phyloP scores from a whole-genome alignment of 2,329 filamentous ascomycete genomes.

The Tolypocladium pustulatum region DNA sequence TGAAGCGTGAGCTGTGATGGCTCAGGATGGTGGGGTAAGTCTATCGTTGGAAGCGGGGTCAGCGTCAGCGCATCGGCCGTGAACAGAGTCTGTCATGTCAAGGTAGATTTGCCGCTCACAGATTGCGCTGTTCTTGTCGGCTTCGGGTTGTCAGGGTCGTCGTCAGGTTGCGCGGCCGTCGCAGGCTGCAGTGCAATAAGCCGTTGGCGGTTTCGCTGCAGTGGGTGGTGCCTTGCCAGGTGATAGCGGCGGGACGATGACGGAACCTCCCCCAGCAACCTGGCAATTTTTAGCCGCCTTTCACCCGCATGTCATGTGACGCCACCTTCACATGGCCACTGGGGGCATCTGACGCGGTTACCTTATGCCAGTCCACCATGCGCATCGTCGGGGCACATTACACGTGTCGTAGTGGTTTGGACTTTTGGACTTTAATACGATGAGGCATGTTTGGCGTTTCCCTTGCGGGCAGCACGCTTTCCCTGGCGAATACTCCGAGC shows the following conservation, averaged over 20 bases:
- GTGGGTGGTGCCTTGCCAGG: constrained; percentile 1
- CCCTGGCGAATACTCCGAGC: background rate
- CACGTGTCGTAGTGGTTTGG: background rate
- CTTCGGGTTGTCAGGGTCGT: background rate
- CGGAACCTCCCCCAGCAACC: constrained; percentile 13
- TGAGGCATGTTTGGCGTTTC: background rate
- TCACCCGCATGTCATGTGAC: constrained; percentile 22
- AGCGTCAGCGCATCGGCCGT: background rate
- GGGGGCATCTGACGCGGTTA: background rate
- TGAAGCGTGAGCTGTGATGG: background rate
- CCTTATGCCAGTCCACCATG: background rate
- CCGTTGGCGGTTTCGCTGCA: background rate
- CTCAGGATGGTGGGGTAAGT: background rate
- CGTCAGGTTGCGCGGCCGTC: background rate
- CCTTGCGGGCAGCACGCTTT: background rate
- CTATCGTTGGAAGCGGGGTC: background rate
- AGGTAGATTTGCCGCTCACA: background rate
- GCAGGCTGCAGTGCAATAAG: constrained; percentile 2
- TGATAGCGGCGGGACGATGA: constrained; percentile 16
- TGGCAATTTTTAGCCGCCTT: constrained; percentile 13
- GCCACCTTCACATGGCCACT: constrained; percentile 11
- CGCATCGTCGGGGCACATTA: background rate
- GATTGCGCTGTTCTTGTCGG: background rate
- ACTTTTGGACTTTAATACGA: too few relatives aligned
- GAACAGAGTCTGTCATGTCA: background rate